Conservation (phyloP, 2,329 filamentous ascomycete species). For the Calonectria leucothoes region DNA sequence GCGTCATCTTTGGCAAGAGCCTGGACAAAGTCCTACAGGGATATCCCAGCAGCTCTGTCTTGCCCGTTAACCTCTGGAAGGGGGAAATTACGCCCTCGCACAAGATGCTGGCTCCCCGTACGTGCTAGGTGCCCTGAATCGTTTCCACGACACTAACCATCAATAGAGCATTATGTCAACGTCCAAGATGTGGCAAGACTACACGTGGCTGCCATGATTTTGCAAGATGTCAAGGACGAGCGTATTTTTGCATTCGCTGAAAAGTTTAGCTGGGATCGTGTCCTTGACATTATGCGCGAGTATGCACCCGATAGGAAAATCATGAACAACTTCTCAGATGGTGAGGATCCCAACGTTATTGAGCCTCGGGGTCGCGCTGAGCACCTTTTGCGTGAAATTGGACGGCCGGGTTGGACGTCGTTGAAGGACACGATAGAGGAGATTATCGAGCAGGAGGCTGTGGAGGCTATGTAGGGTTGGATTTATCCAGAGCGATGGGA, state of each 20-base stretch:
- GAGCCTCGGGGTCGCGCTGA: conserved; percentile 28
- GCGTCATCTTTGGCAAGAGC: conserved; percentile 36
- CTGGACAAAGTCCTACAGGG: conserved; percentile 31
- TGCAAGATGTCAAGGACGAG: conserved; percentile 56
- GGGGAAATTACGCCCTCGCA: conserved; percentile 9
- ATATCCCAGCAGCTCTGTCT: conserved; percentile 28
- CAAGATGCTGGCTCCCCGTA: neutral
- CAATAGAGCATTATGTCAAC: conserved; percentile 55
- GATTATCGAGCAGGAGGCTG: too few species aligned
- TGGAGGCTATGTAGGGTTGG: too few species aligned
- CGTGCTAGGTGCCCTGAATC: neutral
- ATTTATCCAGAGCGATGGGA: too few species aligned
- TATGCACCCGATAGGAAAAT: conserved; percentile 19
- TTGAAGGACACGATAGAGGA: conserved; percentile 28
- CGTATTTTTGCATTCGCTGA: conserved; percentile 65
- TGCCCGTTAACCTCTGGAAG: conserved; percentile 28
- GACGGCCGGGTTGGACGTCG: conserved; percentile 32
- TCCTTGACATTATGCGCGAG: conserved; percentile 43
- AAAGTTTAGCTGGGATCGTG: conserved; percentile 57
- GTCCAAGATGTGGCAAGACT: conserved; percentile 60
- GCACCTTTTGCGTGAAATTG: conserved; percentile 28
- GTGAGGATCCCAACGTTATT: conserved; percentile 16
- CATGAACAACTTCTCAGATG: conserved; percentile 25
- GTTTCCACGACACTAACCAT: neutral
- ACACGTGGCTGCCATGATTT: conserved; percentile 61